Evolutionary conservation across 208 protist species (phyloP).

Genomic region (Trypanosoma mega): DNA sequence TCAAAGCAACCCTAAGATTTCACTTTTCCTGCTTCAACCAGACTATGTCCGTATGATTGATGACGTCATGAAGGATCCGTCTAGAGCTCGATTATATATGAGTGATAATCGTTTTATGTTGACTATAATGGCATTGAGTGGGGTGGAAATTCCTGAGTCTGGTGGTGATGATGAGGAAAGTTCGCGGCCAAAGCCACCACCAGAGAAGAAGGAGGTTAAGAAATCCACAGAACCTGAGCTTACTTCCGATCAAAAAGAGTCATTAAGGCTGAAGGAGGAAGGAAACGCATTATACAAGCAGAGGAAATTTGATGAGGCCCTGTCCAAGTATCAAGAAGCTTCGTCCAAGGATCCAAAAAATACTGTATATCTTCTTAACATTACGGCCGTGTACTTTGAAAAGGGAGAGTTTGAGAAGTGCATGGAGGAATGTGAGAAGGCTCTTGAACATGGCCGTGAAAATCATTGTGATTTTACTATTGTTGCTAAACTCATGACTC

Average conservation of each 20-base stretch:
- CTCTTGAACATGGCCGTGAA: slow-evolving; percentile 83
- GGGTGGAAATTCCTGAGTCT: slow-evolving; percentile 57
- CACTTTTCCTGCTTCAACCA: slow-evolving; percentile 82
- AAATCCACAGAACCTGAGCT: slow-evolving; percentile 33
- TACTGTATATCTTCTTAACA: slow-evolving; percentile 89
- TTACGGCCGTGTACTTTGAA: slow-evolving; percentile 95
- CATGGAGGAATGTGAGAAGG: slow-evolving; percentile 88
- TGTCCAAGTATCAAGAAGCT: slow-evolving; percentile 88
- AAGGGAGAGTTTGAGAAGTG: slow-evolving; percentile 91
- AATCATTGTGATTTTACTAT: slow-evolving; percentile 93
- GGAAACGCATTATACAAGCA: slow-evolving; percentile 95
- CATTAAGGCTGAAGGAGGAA: slow-evolving; percentile 85
- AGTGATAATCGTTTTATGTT: slow-evolving; percentile 86
- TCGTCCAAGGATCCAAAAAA: slow-evolving; percentile 84
- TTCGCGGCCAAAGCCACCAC: slow-evolving; percentile 24
- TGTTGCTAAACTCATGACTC: slow-evolving; percentile 90
- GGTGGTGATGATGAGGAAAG: slow-evolving; percentile 69
- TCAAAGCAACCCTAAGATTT: slow-evolving; percentile 83
- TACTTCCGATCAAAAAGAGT: slow-evolving; percentile 61
- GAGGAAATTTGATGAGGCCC: slow-evolving; percentile 92
- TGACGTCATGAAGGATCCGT: slow-evolving; percentile 77
- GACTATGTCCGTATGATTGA: slow-evolving; percentile 93
- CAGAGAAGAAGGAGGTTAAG: slow-evolving; percentile 35
- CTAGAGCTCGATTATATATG: slow-evolving; percentile 57
- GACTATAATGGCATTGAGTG: slow-evolving; percentile 81